These are phyloP conservation scores for Saccharomyces hybrid DNA, from an alignment of 1,139 yeast species.

Conservation along the genomic window DNA sequence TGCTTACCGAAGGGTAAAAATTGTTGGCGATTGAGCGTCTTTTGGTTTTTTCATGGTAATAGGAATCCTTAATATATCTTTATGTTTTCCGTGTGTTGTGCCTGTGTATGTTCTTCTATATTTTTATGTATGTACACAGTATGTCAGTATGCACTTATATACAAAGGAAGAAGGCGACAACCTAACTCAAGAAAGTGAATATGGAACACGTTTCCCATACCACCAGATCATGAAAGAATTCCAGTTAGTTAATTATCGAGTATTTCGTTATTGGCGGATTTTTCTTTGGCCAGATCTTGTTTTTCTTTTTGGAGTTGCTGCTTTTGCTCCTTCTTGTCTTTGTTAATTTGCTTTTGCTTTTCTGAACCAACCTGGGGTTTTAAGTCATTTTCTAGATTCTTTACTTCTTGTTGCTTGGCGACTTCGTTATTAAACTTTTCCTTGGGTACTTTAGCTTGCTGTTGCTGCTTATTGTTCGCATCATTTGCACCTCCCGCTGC, in stretches of 20 bases:
- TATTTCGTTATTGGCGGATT: neutral
- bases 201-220: neutral
- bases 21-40: neutral
- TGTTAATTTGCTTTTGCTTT: neutral
- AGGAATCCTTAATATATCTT: neutral
- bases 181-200: neutral
- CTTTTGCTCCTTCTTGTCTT: neutral
- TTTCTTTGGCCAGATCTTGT: neutral
- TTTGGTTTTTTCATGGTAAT: neutral
- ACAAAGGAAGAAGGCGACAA: neutral
- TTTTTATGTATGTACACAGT: neutral
- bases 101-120: neutral
- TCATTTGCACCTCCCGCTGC: constrained; percentile 4
- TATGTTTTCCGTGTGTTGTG: neutral
- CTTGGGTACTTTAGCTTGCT: constrained; percentile 12
- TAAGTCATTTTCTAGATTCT: constrained; percentile 24
- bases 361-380: constrained; percentile 9
- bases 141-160: neutral
- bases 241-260: neutral
- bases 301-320: neutral
- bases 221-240: neutral
- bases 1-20: neutral
- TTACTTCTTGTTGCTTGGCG: constrained; percentile 31
- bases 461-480: constrained; percentile 7
- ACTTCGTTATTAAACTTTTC: constrained; percentile 26